A percentile compares a stretch with the other conserved stretches of the same genome.
phyloP scores from a whole-genome alignment of 441 rosid species.

The Syzygium syzygioides region DNA sequence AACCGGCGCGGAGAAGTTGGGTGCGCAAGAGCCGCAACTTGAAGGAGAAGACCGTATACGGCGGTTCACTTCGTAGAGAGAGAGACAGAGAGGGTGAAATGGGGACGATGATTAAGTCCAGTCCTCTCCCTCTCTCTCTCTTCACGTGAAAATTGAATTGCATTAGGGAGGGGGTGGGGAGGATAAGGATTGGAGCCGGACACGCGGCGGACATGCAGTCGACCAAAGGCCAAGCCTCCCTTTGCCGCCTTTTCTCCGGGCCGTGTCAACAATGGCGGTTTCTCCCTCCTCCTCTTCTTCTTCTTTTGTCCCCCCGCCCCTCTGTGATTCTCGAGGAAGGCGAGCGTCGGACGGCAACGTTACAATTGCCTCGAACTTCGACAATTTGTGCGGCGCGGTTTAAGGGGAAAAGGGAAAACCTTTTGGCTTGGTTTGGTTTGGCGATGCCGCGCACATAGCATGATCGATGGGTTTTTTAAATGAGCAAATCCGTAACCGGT shows the following conservation, averaged over 20 bases:
- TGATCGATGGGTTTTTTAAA: too few relatives aligned
- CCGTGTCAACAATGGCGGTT: neutral
- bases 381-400: neutral
- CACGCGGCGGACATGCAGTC: neutral
- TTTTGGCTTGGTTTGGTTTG: neutral
- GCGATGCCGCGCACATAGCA: neutral
- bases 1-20: neutral
- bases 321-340: neutral
- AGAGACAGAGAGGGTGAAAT: neutral
- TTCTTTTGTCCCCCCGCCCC: too few relatives aligned
- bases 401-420: neutral
- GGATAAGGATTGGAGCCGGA: neutral
- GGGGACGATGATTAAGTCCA: neutral
- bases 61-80: neutral
- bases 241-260: neutral
- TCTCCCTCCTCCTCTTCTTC: neutral
- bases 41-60: neutral
- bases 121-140: neutral
- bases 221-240: neutral
- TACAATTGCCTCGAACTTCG: neutral
- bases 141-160: neutral
- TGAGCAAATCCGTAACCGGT: neutral
- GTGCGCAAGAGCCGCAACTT: neutral
- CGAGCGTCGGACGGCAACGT: neutral
- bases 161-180: neutral